phyloP scores from a whole-genome alignment of 305 asterid species.

The Solanum aculeatissimum region DNA sequence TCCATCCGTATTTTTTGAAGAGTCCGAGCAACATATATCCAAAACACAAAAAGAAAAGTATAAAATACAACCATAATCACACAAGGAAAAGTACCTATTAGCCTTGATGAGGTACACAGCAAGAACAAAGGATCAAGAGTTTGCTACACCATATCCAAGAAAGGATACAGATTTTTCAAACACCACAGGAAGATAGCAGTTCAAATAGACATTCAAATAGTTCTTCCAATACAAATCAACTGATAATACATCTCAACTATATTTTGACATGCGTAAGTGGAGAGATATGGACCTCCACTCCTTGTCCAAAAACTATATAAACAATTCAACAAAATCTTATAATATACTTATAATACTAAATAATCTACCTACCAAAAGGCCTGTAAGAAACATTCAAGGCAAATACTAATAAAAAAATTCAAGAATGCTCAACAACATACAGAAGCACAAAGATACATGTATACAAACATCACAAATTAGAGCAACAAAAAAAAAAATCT shows the following conservation, averaged over 20 bases:
- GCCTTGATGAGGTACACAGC: conserved; percentile 3
- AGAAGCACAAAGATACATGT: conserved; percentile 4
- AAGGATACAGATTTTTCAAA: conserved; percentile 12
- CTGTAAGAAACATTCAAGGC: conserved; percentile 53
- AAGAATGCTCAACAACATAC: not conserved
- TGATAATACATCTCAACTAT: not conserved
- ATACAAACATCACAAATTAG: conserved; percentile 11
- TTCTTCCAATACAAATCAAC: not conserved
- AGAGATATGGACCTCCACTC: conserved; percentile 18
- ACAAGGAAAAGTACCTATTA: conserved; percentile 14
- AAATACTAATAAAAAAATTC: not conserved
- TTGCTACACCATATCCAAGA: conserved; percentile 11
- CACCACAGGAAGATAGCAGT: conserved; percentile 10
- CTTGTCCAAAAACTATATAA: conserved; percentile 6
- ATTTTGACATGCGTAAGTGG: conserved; percentile 11
- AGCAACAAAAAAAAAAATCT: not conserved
- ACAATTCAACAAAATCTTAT: conserved; percentile 3
- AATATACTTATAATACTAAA: conserved; percentile 17
- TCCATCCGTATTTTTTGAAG: not conserved
- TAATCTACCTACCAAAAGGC: conserved; percentile 40
- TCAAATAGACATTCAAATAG: not conserved
- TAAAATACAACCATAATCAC: conserved; percentile 6
- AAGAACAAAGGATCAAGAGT: conserved; percentile 6
- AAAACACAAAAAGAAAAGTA: conserved; percentile 8
- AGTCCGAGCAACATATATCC: not conserved